Percentiles rank a stretch among this genome's conserved stretches.
Evolutionary conservation across 2,329 filamentous ascomycete species (phyloP).

Genomic region (Ascomycota sp.): DNA sequence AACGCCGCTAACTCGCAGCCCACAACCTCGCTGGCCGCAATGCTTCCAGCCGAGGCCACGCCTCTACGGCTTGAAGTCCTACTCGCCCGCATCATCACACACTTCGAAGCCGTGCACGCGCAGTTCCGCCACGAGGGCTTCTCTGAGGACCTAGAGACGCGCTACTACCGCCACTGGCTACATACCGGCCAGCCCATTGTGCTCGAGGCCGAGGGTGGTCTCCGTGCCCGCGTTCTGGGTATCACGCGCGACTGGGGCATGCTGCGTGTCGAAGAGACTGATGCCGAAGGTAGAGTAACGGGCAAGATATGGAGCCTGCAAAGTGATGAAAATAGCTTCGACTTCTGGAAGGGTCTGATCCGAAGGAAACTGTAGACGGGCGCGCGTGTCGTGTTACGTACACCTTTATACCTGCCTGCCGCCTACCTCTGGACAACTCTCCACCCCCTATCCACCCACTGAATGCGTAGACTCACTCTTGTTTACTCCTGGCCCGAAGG

Average conservation of each 20-base stretch:
- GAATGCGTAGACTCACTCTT: no score
- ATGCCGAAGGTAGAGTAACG: constrained; percentile 46
- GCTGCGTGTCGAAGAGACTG: constrained; percentile 63
- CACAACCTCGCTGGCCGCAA: constrained; percentile 63
- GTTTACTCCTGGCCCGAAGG: no score
- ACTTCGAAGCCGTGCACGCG: constrained; percentile 55
- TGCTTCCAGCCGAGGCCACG: constrained; percentile 30
- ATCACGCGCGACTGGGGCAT: constrained; percentile 86
- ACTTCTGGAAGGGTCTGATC: constrained; percentile 79
- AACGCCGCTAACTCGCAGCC: constrained; percentile 70
- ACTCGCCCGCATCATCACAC: constrained; percentile 56
- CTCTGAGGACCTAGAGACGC: constrained; percentile 43
- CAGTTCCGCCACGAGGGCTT: constrained; percentile 59
- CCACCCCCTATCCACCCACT: no score
- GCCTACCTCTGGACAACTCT: no score
- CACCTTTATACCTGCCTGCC: no score
- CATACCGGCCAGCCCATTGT: constrained; percentile 53
- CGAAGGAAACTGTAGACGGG: constrained; percentile 44
- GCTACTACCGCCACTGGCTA: constrained; percentile 70
- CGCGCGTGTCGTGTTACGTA: not conserved
- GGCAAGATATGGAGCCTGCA: constrained; percentile 67
- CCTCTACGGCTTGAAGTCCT: constrained; percentile 57
- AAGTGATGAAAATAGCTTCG: constrained; percentile 95
- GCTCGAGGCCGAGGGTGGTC: constrained; percentile 59
- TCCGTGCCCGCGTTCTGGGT: constrained; percentile 54